phyloP scores from a whole-genome alignment of 2,329 filamentous ascomycete genomes.

The Exophiala spinifera region DNA sequence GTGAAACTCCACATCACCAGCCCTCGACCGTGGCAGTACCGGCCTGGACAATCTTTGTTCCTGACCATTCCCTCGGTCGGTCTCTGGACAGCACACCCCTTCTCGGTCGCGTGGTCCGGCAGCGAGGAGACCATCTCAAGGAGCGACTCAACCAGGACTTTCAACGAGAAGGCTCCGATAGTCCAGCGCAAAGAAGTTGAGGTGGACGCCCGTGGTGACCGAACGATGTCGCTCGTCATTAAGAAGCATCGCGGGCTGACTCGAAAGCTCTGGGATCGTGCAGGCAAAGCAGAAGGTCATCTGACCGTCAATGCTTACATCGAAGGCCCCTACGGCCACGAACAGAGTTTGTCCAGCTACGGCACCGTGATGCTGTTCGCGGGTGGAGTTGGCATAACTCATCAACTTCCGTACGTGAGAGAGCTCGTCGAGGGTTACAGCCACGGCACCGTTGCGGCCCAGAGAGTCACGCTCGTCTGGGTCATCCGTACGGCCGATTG shows the following conservation, averaged over 20 bases:
- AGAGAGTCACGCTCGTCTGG: constrained; percentile 83
- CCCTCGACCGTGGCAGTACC: constrained; percentile 63
- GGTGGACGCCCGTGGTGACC: constrained; percentile 49
- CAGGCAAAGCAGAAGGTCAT: constrained; percentile 51
- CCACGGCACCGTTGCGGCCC: constrained; percentile 71
- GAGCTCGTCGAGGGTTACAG: constrained; percentile 70
- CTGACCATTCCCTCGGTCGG: constrained; percentile 66
- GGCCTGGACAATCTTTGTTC: constrained; percentile 72
- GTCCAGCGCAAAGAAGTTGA: constrained; percentile 51
- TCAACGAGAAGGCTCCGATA: constrained; percentile 23
- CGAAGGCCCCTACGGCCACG: constrained; percentile 84
- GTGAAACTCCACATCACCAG: constrained; percentile 68
- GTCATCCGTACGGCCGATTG: constrained; percentile 85
- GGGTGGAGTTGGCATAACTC: constrained; percentile 90
- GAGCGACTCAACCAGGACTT: constrained; percentile 13
- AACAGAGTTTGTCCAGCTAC: constrained; percentile 85
- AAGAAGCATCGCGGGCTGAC: constrained; percentile 88
- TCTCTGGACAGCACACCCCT: constrained; percentile 72
- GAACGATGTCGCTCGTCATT: constrained; percentile 75
- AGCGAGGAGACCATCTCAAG: constrained; percentile 45
- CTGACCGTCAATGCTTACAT: constrained; percentile 69
- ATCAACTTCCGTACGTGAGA: constrained; percentile 84
- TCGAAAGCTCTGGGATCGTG: constrained; percentile 71
- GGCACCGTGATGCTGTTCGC: constrained; percentile 88
- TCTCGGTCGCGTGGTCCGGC: constrained; percentile 73